Evolutionary conservation across 177 flowering plant species (phyloP), one percentile per base, ranked within the genome.

Genomic region (Telopea speciosissima): DNA sequence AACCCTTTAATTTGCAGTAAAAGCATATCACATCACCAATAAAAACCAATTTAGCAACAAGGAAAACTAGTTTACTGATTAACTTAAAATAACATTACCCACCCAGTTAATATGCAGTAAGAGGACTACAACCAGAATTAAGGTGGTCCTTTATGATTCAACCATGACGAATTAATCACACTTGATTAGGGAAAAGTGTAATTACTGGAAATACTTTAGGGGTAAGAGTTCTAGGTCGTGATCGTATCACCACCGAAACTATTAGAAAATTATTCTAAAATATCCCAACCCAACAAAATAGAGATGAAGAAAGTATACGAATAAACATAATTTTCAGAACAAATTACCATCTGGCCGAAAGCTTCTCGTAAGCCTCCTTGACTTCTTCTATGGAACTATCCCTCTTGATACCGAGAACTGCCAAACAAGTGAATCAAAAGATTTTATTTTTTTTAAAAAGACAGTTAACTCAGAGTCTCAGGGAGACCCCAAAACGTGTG

Each of bases 341-440:
- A 62, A 49, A 72, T 68, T 60, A 90, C 96, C 93, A 85, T 72
- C 76, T 82, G 10, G 88, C 79, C 6, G 79, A 75, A 49, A 87
- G 75, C 69, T 84, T 83, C 73, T 85, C 82, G 68, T 91, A 93
- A 0, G 98, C 94, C 56, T 83, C 88, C 24, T 69, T 75, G 14
- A 91, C 79, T 69, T 74, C 81, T 64, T 81, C 81, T 33, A 87
- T 63, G 8, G 93, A 81, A 62, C 87, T 69, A 56, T 79, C 74
- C 76, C 75, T 73, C 72, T 75, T 74, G 13, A 91, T 67, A 44
- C 92, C 89, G 71, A 93, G 82, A 70, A 82, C 98, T 93, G 69
- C 42, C 56, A 16, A 68, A 68, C 8, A 59, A 22, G 14, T 31
- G 21, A 42, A 59, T 56, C 56, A 8, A 3, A 28, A 28, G n/a